These are phyloP conservation scores for Stagonosporopsis cucurbitacearum DNA, from an alignment of 2,329 filamentous ascomycete genomes.

Conservation along the genomic window DNA sequence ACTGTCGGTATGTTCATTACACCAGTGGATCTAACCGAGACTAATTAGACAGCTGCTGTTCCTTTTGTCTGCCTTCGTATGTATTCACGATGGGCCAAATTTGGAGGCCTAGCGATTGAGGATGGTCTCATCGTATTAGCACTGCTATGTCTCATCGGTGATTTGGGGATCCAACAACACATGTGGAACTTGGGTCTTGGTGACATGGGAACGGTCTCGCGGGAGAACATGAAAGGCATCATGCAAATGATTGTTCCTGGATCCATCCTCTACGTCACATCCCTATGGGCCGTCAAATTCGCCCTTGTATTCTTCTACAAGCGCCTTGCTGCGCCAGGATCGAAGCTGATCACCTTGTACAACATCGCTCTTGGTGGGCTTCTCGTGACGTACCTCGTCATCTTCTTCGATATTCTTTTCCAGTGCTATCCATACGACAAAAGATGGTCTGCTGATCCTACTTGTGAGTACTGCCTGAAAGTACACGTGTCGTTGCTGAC, in stretches of 20 bases:
- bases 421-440: slow-evolving; percentile 48
- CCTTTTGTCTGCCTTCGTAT: slow-evolving; percentile 40
- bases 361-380: slow-evolving; percentile 46
- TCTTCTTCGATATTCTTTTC: slow-evolving; percentile 52
- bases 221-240: slow-evolving; percentile 30
- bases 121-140: slow-evolving; percentile 43
- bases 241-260: slow-evolving; percentile 51
- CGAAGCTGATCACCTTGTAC: slow-evolving; percentile 48
- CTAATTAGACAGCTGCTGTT: slow-evolving; percentile 19
- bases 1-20: background rate
- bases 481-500: slow-evolving; percentile 9
- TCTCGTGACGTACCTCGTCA: slow-evolving; percentile 38
- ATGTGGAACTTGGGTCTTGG: slow-evolving; percentile 44
- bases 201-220: slow-evolving; percentile 25
- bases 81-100: slow-evolving; percentile 36
- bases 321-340: slow-evolving; percentile 46
- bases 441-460: slow-evolving; percentile 31
- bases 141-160: slow-evolving; percentile 40
- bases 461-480: slow-evolving; percentile 15
- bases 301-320: slow-evolving; percentile 54
- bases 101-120: slow-evolving; percentile 38
- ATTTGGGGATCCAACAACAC: slow-evolving; percentile 44
- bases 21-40: background rate
- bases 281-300: slow-evolving; percentile 52
- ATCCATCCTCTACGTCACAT: slow-evolving; percentile 51